These are phyloP conservation scores for Tieghemiomyces parasiticus DNA, from an alignment of 192 early-diverging fungal genomes.

Conservation along the genomic window DNA sequence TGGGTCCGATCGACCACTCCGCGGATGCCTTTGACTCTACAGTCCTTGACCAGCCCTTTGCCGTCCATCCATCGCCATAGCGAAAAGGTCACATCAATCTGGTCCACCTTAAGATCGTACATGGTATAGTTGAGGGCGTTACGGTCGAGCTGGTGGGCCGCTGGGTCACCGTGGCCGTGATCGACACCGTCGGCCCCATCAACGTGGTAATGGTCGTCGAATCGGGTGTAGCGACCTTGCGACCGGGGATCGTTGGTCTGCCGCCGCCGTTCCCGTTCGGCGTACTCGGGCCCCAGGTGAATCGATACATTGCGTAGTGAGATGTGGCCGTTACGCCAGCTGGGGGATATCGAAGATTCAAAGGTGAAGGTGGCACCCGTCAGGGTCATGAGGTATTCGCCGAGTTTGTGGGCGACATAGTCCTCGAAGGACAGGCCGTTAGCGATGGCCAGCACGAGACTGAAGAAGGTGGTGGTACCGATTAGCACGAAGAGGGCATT, in stretches of 20 bases:
- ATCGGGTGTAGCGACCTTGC: not conserved
- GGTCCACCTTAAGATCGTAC: conserved; percentile 70
- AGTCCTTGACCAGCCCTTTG: conserved; percentile 64
- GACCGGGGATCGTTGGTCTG: not conserved
- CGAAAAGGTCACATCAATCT: conserved; percentile 69
- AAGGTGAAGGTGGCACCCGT: conserved; percentile 76
- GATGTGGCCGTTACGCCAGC: conserved; percentile 82
- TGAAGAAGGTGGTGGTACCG: conserved; percentile 81
- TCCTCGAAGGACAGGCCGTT: conserved; percentile 80
- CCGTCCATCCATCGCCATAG: conserved; percentile 86
- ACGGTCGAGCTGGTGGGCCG: too few species aligned
- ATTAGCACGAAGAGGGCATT: conserved; percentile 71
- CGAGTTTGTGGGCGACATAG: conserved; percentile 62
- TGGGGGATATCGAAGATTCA: conserved; percentile 82
- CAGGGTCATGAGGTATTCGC: conserved; percentile 57
- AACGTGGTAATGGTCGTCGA: conserved; percentile 8
- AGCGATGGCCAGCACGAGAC: conserved; percentile 55
- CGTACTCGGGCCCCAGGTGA: conserved; percentile 30
- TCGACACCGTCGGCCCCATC: conserved; percentile 5
- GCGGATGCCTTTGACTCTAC: conserved; percentile 69
- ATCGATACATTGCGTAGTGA: conserved; percentile 68
- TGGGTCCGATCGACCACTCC: conserved; percentile 74
- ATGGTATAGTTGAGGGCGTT: too few species aligned
- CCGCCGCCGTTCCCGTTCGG: conserved; percentile 9
- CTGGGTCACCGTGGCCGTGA: conserved; percentile 1